Percentiles rank a stretch among this genome's conserved stretches.
phyloP scores from a whole-genome alignment of 306 rosid species.

The Hippophae rhamnoides region DNA sequence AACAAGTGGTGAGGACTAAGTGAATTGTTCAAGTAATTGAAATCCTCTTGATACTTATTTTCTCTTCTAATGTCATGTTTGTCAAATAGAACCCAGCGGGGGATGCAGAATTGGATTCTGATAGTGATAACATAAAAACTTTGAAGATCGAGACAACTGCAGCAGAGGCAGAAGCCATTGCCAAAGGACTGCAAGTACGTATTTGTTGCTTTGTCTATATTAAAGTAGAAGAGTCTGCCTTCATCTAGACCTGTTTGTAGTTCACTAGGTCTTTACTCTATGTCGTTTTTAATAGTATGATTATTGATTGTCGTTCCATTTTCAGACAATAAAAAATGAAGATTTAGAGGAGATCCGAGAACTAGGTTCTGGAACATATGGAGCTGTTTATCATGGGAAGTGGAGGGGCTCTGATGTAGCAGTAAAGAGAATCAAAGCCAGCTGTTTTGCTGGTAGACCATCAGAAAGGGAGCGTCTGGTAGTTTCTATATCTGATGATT shows the following conservation, averaged over 20 bases:
- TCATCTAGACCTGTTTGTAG: not conserved
- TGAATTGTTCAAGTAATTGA: constrained; percentile 12
- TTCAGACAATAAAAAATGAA: constrained; percentile 79
- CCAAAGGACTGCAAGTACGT: constrained; percentile 85
- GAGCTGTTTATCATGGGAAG: constrained; percentile 94
- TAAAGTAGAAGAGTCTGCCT: constrained; percentile 1
- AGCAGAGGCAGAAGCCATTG: constrained; percentile 95
- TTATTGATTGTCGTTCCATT: constrained; percentile 17
- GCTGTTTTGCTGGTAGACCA: constrained; percentile 96
- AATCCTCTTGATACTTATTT: constrained; percentile 15
- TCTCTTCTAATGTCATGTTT: constrained; percentile 19
- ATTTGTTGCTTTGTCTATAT: constrained; percentile 18
- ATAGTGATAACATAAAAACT: constrained; percentile 47
- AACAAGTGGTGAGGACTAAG: constrained; percentile 44
- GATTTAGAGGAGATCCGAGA: constrained; percentile 98
- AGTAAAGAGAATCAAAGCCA: constrained; percentile 89
- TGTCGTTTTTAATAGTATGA: constrained; percentile 11
- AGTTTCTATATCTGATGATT: constrained; percentile 23
- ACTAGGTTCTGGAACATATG: constrained; percentile 96
- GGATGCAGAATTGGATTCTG: constrained; percentile 58
- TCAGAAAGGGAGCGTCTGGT: constrained; percentile 96
- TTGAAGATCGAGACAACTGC: constrained; percentile 80
- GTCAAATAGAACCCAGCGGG: constrained; percentile 53
- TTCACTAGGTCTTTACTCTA: constrained; percentile 11
- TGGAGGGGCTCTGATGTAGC: constrained; percentile 99